These are phyloP conservation scores for Colletotrichum tofieldiae DNA, from an alignment of 2,329 filamentous ascomycete species.

Conservation along the genomic window DNA sequence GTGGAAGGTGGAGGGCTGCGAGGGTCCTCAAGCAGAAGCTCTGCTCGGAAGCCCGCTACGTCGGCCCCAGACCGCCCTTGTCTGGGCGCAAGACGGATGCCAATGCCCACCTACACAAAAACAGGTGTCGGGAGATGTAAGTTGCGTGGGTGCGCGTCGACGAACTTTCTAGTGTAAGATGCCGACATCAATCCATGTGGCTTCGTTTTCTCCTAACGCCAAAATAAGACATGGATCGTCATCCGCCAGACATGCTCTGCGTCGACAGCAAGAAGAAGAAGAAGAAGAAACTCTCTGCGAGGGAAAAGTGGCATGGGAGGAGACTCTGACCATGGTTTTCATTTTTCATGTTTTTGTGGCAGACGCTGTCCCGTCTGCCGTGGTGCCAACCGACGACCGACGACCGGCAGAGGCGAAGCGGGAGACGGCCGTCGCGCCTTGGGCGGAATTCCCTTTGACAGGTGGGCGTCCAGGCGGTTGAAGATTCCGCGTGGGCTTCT, in stretches of 20 bases:
- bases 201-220: background rate
- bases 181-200: background rate
- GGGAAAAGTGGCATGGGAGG: too few relatives aligned
- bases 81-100: background rate
- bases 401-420: background rate
- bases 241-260: background rate
- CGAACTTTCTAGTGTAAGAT: background rate
- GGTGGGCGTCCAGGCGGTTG: background rate
- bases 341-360: background rate
- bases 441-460: background rate
- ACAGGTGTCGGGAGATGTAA: background rate
- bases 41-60: constrained; percentile 33
- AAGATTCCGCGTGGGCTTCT: constrained; percentile 21
- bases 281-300: too few relatives aligned
- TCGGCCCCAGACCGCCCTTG: constrained; percentile 34
- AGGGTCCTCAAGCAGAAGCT: constrained; percentile 37
- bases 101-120: background rate
- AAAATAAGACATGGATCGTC: background rate
- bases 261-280: background rate
- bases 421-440: constrained; percentile 6
- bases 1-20: constrained; percentile 31
- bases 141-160: background rate
- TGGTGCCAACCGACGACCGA: background rate
- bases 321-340: too few relatives aligned
- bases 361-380: constrained; percentile 20